Evolutionary conservation across 2,329 filamentous ascomycete genomes (phyloP).

Genomic region (Hortaea sp.): DNA sequence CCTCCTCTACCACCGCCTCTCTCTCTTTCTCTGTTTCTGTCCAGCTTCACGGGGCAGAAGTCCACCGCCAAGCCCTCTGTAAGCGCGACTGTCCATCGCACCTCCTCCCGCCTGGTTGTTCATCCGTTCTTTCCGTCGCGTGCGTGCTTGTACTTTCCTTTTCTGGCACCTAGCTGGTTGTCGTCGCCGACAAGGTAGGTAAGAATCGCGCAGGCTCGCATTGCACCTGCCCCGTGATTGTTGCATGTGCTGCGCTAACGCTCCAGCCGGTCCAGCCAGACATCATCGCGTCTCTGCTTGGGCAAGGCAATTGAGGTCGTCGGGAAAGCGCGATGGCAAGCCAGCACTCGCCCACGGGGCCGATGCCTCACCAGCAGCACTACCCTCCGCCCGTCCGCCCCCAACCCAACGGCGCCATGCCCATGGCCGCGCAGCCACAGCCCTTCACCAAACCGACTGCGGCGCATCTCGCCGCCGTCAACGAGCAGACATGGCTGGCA

Average conservation of each 20-base stretch:
- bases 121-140: background rate
- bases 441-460: conserved; percentile 47
- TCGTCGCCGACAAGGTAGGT: background rate
- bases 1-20: background rate
- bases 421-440: conserved; percentile 30
- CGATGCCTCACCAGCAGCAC: conserved; percentile 52
- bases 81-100: background rate
- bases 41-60: too few relatives aligned
- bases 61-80: too few relatives aligned
- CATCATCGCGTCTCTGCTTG: background rate
- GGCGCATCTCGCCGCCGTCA: conserved; percentile 67
- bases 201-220: background rate
- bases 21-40: background rate
- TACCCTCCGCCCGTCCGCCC: conserved; percentile 56
- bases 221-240: background rate
- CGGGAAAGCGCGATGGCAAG: conserved; percentile 17
- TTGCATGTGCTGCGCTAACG: background rate
- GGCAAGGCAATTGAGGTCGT: too few relatives aligned
- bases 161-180: background rate
- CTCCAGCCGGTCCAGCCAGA: background rate
- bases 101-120: background rate
- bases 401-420: conserved; percentile 48
- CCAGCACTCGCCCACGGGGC: conserved; percentile 70
- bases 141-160: conserved; percentile 1
- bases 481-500: conserved; percentile 84